Evolutionary conservation across 1,139 yeast species (phyloP), one percentile per base, ranked within the genome.

Genomic region (Arxiozyma telluris): DNA sequence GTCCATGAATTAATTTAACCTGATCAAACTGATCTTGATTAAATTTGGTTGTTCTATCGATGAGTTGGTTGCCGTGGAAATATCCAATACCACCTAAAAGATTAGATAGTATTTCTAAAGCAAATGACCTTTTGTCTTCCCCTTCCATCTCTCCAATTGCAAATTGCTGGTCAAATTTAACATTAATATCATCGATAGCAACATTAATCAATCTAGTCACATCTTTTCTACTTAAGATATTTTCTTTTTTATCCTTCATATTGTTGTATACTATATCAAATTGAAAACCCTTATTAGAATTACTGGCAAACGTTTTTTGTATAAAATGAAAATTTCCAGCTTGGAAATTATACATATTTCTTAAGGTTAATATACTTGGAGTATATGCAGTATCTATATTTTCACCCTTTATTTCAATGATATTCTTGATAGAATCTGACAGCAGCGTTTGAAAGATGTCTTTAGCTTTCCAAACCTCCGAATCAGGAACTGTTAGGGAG

Each of bases 61-160:
- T 96, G 51, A 87, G 65, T 54, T 87, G 89, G 54, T 84, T 87
- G n/a, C 98, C 98, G 63, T 88, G 77, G 63, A 87, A 86, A 68
- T 89, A 91, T 1, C 96, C 87, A 53, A 93, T 77, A 11, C 98
- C 98, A 17, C 98, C 98, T 54, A 89, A 71, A 50, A 93, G 74
- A 51, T 93, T 93, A 0, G 97, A 86, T 20, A 93, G 67, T 45
- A 89, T 73, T 61, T 87, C 93, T 61, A 86, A 76, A 1, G 91
- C 96, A 71, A 93, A 91, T 11, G 64, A 63, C 38, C 70, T 64
- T 64, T 82, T 77, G 55, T 78, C 72, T 15, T 68, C 64, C 22
- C 38, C 43, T 42, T 78, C 72, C 3, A n/a, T 34, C 9, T 67
- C 67, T 1, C 70, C 65, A 23, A 89, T 73, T 34, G 76, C 71